Conservation (phyloP, 2,329 filamentous ascomycete genomes). For the Fusarium lyarnte region DNA sequence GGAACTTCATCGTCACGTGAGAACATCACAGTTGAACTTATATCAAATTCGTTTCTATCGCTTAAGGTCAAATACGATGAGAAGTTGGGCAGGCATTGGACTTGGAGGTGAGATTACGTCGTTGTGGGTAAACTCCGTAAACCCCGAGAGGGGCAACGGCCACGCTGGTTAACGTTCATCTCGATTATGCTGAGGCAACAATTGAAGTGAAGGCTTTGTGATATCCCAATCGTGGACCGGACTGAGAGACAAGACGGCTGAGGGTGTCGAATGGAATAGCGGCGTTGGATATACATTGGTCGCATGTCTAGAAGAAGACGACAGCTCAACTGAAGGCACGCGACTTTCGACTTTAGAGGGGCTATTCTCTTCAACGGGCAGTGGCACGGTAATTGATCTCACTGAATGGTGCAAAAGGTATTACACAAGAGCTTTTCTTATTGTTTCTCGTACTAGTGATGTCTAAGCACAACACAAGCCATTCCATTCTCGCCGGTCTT, state of each 20-base stretch:
- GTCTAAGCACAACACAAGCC: neutral
- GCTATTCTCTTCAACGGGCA: no score
- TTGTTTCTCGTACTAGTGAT: neutral
- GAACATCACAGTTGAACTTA: neutral
- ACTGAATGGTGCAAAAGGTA: neutral
- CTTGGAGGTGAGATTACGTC: constrained; percentile 13
- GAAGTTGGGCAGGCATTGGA: neutral
- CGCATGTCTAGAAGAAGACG: no score
- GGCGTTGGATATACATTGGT: no score
- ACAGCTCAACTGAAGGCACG: no score
- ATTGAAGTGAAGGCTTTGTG: no score
- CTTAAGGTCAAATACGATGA: neutral
- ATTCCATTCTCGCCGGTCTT: neutral
- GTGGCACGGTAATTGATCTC: no score
- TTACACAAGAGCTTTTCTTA: neutral
- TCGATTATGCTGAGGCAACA: neutral
- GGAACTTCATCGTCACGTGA: constrained; percentile 27
- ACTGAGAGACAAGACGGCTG: no score
- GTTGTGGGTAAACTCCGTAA: constrained; percentile 26
- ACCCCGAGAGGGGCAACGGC: constrained; percentile 9
- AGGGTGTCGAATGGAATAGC: no score
- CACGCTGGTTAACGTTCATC: neutral
- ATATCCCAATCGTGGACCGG: no score
- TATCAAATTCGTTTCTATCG: neutral
- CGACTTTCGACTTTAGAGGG: no score